Percentiles rank a stretch among this genome's conserved stretches.
Conservation (phyloP, 148 eudicot species). For the Talinum fruticosum region DNA sequence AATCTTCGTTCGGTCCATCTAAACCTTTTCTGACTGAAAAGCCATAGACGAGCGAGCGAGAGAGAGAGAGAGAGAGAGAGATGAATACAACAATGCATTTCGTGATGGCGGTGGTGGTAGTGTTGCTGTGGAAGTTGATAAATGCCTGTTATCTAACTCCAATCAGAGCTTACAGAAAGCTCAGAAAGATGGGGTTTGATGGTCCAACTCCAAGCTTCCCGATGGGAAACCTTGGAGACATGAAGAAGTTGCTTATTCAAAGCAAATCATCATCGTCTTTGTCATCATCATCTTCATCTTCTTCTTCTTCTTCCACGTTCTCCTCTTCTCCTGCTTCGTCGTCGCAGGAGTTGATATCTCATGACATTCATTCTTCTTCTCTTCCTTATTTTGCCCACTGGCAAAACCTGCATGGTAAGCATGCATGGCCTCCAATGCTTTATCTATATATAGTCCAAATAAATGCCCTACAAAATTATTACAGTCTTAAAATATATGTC, state of each 20-base stretch:
- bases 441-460: no score
- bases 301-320: background rate
- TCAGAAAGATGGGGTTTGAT: conserved; percentile 49
- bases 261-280: background rate
- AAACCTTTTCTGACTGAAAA: no score
- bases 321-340: no score
- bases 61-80: background rate
- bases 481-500: no score
- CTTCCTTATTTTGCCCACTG: conserved; percentile 82
- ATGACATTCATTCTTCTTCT: conserved; percentile 71
- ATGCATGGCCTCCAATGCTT: background rate
- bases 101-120: conserved; percentile 21
- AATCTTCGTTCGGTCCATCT: no score
- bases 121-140: conserved; percentile 42
- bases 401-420: conserved; percentile 70
- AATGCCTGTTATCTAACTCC: conserved; percentile 55
- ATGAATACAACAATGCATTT: conserved; percentile 10
- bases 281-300: background rate
- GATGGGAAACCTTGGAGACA: conserved; percentile 58
- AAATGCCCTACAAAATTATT: no score
- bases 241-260: conserved; percentile 36
- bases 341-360: conserved; percentile 25
- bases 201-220: conserved; percentile 82
- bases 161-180: conserved; percentile 30
- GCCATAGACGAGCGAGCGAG: background rate